These are phyloP conservation scores for Sphagnum magellanicum DNA, from an alignment of 228 moss, liverwort and hornwort genomes.

Conservation along the genomic window DNA sequence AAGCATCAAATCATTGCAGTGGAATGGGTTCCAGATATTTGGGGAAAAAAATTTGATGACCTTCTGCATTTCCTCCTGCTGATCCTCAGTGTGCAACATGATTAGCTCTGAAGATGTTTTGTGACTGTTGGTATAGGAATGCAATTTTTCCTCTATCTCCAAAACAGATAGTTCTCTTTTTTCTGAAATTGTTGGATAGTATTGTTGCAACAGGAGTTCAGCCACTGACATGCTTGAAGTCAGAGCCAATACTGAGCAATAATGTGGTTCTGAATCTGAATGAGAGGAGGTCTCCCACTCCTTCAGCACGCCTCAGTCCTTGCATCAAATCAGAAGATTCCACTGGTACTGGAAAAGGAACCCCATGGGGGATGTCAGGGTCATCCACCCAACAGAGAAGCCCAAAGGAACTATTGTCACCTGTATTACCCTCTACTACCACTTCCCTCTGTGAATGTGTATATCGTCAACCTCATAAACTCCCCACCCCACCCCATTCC, in stretches of 20 bases:
- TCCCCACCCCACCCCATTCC: neutral
- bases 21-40: neutral
- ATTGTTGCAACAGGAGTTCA: no score
- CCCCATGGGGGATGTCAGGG: constrained; percentile 8
- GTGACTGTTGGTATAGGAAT: neutral
- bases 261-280: neutral
- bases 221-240: neutral
- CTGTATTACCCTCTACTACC: constrained; percentile 17
- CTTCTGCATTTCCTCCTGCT: neutral
- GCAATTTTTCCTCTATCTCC: neutral
- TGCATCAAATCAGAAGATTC: constrained; percentile 8
- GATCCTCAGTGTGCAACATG: neutral
- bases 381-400: constrained; percentile 28
- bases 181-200: neutral
- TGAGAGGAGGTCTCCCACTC: neutral
- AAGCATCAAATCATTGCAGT: no score
- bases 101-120: no score
- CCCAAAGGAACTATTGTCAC: constrained; percentile 11
- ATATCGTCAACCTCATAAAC: neutral
- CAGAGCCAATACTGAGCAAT: neutral
- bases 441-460: constrained; percentile 3
- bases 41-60: neutral
- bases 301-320: constrained; percentile 4
- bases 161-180: neutral
- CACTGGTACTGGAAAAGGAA: constrained; percentile 12